Evolutionary conservation across 805 yeast species (phyloP).

Genomic region (Saturnispora gosingensis): DNA sequence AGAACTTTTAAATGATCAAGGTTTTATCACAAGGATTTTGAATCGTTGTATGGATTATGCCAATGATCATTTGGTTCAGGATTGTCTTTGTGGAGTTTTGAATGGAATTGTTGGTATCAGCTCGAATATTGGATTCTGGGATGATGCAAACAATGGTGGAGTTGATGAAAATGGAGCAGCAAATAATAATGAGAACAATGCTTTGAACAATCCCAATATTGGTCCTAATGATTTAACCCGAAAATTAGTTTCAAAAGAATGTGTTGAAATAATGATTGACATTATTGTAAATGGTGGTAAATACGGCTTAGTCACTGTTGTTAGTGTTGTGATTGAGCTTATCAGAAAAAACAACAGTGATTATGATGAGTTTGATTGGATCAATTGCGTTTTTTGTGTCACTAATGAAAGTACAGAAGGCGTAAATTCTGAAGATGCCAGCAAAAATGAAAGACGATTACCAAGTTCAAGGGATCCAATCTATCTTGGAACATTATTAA

Average conservation of each 20-base stretch:
- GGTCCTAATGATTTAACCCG: slow-evolving; percentile 95
- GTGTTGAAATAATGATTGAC: slow-evolving; percentile 57
- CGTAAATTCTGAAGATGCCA: background rate
- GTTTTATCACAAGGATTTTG: slow-evolving; percentile 56
- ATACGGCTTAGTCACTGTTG: slow-evolving; percentile 80
- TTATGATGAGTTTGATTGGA: slow-evolving; percentile 53
- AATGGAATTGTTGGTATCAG: slow-evolving; percentile 70
- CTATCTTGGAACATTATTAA: slow-evolving; percentile 77
- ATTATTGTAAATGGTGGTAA: slow-evolving; percentile 74
- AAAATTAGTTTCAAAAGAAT: slow-evolving; percentile 67
- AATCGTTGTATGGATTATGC: slow-evolving; percentile 45
- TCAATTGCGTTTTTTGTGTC: slow-evolving; percentile 17
- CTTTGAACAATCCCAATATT: slow-evolving; percentile 65
- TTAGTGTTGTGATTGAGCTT: slow-evolving; percentile 85
- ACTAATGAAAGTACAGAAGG: slow-evolving; percentile 6
- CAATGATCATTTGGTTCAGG: slow-evolving; percentile 28
- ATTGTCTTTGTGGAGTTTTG: slow-evolving; percentile 57
- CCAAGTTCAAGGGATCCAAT: slow-evolving; percentile 90
- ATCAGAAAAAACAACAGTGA: slow-evolving; percentile 93
- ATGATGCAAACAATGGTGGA: slow-evolving; percentile 13
- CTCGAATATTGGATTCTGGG: slow-evolving; percentile 31
- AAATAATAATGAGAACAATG: slow-evolving; percentile 34
- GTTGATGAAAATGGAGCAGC: slow-evolving; percentile 33
- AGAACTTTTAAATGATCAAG: slow-evolving; percentile 61
- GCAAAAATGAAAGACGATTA: slow-evolving; percentile 34